These are phyloP conservation scores for Cystobasidium slooffiae DNA, from an alignment of 1,284 basidiomycete species.

Conservation along the genomic window DNA sequence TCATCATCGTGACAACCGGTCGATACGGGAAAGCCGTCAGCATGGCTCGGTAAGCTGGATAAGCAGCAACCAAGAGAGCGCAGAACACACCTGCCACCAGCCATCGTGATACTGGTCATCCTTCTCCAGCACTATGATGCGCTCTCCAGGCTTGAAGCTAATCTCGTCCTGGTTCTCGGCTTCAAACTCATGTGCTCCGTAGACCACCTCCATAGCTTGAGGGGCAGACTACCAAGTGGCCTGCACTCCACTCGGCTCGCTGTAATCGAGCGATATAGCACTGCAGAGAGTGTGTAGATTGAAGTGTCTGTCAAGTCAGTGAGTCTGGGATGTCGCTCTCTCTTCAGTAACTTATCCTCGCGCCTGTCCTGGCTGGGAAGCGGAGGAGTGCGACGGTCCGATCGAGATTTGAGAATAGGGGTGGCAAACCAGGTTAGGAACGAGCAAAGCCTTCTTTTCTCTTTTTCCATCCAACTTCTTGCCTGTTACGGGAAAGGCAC, in stretches of 20 bases:
- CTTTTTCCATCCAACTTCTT: background rate
- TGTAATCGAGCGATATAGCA: too few species aligned
- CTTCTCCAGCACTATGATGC: slow-evolving; percentile 86
- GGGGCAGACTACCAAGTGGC: background rate
- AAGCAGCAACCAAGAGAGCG: slow-evolving; percentile 28
- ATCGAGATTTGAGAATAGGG: background rate
- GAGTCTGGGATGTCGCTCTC: background rate
- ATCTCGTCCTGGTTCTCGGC: slow-evolving; percentile 72
- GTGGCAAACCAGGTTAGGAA: background rate
- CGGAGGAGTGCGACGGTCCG: background rate
- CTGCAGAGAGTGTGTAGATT: background rate
- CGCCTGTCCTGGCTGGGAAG: slow-evolving; percentile 15
- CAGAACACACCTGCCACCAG: slow-evolving; percentile 89
- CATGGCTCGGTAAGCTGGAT: background rate
- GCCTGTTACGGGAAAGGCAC: background rate
- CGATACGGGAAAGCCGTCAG: slow-evolving; percentile 1
- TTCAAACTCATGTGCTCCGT: slow-evolving; percentile 50
- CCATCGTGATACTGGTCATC: slow-evolving; percentile 94
- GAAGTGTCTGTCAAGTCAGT: background rate
- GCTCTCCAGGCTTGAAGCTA: slow-evolving; percentile 80
- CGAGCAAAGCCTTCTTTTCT: background rate
- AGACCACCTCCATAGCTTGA: slow-evolving; percentile 45
- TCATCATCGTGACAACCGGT: background rate
- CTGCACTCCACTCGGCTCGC: background rate
- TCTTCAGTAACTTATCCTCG: background rate